phyloP scores from a whole-genome alignment of 805 yeast species.

The Myxozyma lipomycoides region DNA sequence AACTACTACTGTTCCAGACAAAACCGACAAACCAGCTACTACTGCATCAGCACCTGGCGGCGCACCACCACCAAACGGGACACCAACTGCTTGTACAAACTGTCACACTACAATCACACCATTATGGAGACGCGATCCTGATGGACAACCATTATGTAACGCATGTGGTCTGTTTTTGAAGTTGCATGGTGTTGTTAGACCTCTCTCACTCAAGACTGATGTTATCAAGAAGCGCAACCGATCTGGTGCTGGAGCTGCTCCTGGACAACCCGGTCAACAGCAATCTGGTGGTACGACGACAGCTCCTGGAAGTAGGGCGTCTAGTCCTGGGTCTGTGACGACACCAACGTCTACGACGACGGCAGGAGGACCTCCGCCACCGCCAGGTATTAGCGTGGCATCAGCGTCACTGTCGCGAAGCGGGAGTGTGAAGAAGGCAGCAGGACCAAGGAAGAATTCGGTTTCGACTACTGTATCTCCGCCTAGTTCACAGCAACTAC shows the following conservation, averaged over 20 bases:
- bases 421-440: not conserved
- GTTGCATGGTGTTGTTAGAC: constrained; percentile 92
- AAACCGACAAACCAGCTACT: not conserved
- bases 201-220: constrained; percentile 84
- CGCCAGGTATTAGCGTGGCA: too few species aligned
- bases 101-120: constrained; percentile 93
- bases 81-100: constrained; percentile 43
- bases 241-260: constrained; percentile 35
- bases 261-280: too few species aligned
- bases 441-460: not conserved
- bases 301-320: constrained; percentile 10
- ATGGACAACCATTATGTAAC: constrained; percentile 89
- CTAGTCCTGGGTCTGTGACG: constrained; percentile 2
- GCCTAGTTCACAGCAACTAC: too few species aligned
- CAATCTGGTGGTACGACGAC: not conserved
- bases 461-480: not conserved
- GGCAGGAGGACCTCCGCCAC: constrained; percentile 1
- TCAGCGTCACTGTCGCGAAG: not conserved
- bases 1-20: constrained; percentile 13
- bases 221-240: constrained; percentile 90
- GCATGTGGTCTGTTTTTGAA: constrained; percentile 94
- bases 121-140: constrained; percentile 88
- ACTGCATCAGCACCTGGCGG: not conserved
- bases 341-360: constrained; percentile 27
- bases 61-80: constrained; percentile 9